phyloP scores from a whole-genome alignment of 1,284 basidiomycete species.

The Cutaneotrichosporon cavernicola region DNA sequence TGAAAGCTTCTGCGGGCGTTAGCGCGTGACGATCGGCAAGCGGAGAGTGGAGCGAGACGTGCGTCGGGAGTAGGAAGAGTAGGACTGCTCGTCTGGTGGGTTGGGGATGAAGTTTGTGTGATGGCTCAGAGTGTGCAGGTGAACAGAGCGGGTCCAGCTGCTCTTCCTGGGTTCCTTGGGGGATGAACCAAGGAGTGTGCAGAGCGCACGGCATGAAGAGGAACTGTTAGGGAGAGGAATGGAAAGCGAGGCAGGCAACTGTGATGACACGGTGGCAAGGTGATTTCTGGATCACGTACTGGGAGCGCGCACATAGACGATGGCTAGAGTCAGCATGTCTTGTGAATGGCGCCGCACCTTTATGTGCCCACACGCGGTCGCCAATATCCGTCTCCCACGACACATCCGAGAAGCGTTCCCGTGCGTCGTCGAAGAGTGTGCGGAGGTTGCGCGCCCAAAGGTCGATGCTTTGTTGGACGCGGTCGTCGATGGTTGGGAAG shows the following conservation, averaged over 20 bases:
- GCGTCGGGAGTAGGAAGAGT: neutral
- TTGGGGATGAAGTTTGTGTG: too few relatives aligned
- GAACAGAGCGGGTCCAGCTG: too few relatives aligned
- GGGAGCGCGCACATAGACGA: conserved; percentile 90
- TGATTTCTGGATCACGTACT: conserved; percentile 26
- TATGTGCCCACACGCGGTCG: conserved; percentile 51
- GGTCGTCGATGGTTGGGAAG: conserved; percentile 33
- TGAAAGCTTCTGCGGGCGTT: conserved; percentile 60
- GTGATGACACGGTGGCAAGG: neutral
- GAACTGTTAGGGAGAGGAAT: too few relatives aligned
- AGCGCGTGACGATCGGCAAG: neutral
- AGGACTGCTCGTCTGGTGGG: too few relatives aligned
- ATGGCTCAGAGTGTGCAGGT: neutral
- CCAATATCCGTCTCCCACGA: conserved; percentile 73
- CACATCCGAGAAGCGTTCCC: conserved; percentile 87
- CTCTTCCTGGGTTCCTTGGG: too few relatives aligned
- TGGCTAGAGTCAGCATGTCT: conserved; percentile 58
- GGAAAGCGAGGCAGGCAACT: neutral
- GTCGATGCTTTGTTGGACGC: conserved; percentile 40
- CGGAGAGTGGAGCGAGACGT: neutral
- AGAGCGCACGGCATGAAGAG: neutral
- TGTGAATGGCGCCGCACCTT: conserved; percentile 33
- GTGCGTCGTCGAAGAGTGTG: conserved; percentile 70
- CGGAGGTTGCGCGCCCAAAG: conserved; percentile 77
- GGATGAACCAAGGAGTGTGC: too few relatives aligned